Evolutionary conservation across 2,329 filamentous ascomycete species (phyloP).

Genomic region (Trichoderma sp.): DNA sequence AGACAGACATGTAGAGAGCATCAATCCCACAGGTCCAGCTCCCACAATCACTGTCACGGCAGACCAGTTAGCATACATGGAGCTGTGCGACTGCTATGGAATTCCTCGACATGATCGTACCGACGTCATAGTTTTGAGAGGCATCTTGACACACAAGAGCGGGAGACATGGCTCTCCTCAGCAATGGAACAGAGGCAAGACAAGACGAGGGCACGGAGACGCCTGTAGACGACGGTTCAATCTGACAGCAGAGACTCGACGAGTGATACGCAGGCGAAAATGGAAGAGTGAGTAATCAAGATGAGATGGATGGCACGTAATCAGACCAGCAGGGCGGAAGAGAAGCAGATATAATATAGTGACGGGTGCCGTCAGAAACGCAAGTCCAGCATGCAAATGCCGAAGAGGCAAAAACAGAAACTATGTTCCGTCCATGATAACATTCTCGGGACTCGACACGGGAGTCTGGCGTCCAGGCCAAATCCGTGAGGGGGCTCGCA

Average conservation of each 20-base stretch:
- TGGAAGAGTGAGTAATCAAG: not conserved
- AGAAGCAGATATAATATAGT: not conserved
- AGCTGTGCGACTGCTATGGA: not conserved
- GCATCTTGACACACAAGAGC: constrained; percentile 4
- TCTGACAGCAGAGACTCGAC: not conserved
- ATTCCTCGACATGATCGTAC: not conserved
- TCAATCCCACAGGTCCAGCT: constrained; percentile 82
- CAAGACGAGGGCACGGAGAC: not conserved
- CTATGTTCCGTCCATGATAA: not conserved
- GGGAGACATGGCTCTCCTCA: constrained; percentile 3
- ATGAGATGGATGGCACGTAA: not conserved
- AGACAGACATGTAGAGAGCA: constrained; percentile 82
- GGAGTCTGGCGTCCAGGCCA: not conserved
- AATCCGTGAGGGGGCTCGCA: constrained; percentile 1
- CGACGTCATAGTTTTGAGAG: constrained; percentile 15
- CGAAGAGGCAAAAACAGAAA: not conserved
- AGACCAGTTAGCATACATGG: not conserved
- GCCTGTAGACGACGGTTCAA: not conserved
- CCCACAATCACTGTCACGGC: constrained; percentile 70
- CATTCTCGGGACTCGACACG: not conserved
- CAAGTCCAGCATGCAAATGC: not conserved
- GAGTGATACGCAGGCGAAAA: not conserved
- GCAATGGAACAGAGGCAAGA: not conserved
- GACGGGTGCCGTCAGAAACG: not conserved
- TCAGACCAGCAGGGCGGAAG: not conserved